phyloP scores from a whole-genome alignment of 2,329 filamentous ascomycete genomes.

The Colletotrichum musae region DNA sequence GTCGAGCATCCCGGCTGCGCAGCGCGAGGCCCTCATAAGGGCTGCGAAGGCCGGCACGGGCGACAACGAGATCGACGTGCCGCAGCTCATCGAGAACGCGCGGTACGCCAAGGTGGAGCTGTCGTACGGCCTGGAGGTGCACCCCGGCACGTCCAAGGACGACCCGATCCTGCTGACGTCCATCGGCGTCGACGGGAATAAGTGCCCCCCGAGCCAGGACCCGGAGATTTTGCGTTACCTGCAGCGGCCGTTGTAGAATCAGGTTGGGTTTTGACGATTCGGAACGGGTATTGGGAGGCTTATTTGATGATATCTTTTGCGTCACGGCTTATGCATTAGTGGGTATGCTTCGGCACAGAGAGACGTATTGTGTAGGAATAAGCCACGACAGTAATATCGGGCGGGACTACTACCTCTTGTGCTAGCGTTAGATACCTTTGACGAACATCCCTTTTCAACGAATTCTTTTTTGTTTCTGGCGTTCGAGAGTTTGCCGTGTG shows the following conservation, averaged over 20 bases:
- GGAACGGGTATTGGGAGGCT: not conserved
- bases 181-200: slow-evolving; percentile 44
- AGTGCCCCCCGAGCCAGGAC: slow-evolving; percentile 59
- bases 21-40: slow-evolving; percentile 41
- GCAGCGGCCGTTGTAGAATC: slow-evolving; percentile 1
- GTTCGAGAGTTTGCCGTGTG: not conserved
- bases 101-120: slow-evolving; percentile 31
- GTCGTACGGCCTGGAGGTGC: slow-evolving; percentile 52
- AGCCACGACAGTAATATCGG: not conserved
- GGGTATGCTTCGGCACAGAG: not conserved
- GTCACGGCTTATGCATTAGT: too few relatives aligned
- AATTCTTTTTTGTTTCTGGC: not conserved
- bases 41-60: slow-evolving; percentile 32
- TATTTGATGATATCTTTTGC: not conserved
- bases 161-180: slow-evolving; percentile 54
- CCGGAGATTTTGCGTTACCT: slow-evolving; percentile 46
- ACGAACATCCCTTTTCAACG: not conserved
- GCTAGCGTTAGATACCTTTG: slow-evolving; percentile 14
- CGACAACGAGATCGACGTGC: slow-evolving; percentile 39
- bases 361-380: not conserved
- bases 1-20: slow-evolving; percentile 44
- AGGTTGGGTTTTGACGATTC: not conserved
- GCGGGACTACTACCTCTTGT: not conserved
- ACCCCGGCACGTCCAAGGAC: slow-evolving; percentile 56
- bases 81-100: slow-evolving; percentile 35